These are phyloP conservation scores for Carpinus fangiana DNA, from an alignment of 306 rosid species.

Conservation along the genomic window DNA sequence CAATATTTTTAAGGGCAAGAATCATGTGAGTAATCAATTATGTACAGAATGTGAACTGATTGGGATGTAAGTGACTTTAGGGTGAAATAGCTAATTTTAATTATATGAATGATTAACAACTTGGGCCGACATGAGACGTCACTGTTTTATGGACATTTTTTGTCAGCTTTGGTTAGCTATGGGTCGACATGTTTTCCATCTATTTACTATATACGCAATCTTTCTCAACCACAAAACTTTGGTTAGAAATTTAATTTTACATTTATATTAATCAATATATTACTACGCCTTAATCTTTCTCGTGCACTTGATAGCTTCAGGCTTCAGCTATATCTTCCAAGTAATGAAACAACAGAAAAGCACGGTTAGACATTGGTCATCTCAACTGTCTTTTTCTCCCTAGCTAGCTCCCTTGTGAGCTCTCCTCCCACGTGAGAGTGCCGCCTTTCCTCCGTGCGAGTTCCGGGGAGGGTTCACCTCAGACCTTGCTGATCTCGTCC, in stretches of 20 bases:
- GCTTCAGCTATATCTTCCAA: no score
- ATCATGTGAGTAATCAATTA: slow-evolving; percentile 20
- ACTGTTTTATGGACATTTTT: slow-evolving; percentile 14
- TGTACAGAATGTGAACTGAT: slow-evolving; percentile 29
- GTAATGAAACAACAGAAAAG: no score
- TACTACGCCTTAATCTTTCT: no score
- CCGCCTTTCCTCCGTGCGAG: no score
- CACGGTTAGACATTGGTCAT: no score
- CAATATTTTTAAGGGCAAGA: not conserved
- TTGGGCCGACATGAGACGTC: slow-evolving; percentile 24
- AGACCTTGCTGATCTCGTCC: no score
- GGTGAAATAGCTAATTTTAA: slow-evolving; percentile 1
- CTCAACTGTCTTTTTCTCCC: no score
- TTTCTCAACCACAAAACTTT: slow-evolving; percentile 15
- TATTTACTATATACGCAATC: slow-evolving; percentile 17
- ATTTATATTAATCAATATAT: no score
- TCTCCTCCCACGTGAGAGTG: no score
- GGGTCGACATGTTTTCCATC: slow-evolving; percentile 36
- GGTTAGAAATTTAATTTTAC: not conserved
- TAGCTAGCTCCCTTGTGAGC: no score
- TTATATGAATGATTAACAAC: not conserved
- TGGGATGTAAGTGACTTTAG: slow-evolving; percentile 25
- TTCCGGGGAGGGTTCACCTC: no score
- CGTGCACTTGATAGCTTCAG: no score
- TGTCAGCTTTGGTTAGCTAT: slow-evolving; percentile 23